These are phyloP conservation scores for Microbotryomycetes sp. DNA, from an alignment of 1,284 basidiomycete genomes.

Conservation along the genomic window DNA sequence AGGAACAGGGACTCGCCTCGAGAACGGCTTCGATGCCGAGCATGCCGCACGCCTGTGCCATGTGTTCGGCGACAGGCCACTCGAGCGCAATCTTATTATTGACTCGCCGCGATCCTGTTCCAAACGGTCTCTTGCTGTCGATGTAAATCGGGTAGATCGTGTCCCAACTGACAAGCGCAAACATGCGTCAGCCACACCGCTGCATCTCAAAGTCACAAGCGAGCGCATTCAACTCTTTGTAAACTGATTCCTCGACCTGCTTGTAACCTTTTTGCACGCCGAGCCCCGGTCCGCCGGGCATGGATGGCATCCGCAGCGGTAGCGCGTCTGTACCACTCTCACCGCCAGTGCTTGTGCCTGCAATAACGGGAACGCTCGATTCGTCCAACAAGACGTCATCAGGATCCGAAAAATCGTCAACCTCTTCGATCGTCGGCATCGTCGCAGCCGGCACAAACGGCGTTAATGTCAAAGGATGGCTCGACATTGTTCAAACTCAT, in stretches of 20 bases:
- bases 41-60: constrained; percentile 70
- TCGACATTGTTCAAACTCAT: too few species aligned
- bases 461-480: too few species aligned
- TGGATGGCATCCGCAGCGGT: background rate
- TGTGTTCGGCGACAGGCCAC: constrained; percentile 89
- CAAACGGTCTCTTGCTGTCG: constrained; percentile 84
- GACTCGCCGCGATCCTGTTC: constrained; percentile 72
- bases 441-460: too few species aligned
- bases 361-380: background rate
- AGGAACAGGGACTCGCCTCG: constrained; percentile 44
- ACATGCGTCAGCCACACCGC: background rate
- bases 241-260: background rate
- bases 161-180: constrained; percentile 15
- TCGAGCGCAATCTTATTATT: constrained; percentile 72
- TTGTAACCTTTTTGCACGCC: background rate
- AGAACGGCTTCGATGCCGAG: constrained; percentile 65
- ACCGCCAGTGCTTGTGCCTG: background rate
- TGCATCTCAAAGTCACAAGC: background rate
- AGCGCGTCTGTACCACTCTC: background rate
- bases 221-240: background rate
- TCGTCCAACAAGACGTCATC: constrained; percentile 6
- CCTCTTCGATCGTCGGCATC: constrained; percentile 11
- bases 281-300: background rate
- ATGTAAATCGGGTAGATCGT: constrained; percentile 87
- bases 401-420: constrained; percentile 6